Conservation (phyloP, 805 yeast genomes). For the Brettanomyces bruxellensis region DNA sequence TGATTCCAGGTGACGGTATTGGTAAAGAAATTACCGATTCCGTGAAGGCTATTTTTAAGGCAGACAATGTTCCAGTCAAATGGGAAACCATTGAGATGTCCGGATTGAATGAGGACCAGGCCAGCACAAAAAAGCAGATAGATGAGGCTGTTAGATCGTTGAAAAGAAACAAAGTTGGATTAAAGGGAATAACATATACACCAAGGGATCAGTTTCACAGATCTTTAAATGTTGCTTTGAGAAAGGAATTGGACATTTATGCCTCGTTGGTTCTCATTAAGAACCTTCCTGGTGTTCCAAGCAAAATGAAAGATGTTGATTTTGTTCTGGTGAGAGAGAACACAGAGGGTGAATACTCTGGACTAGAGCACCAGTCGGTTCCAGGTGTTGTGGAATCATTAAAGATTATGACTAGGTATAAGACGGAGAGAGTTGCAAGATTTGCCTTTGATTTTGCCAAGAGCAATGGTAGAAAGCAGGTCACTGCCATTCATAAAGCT, state of each 20-base stretch:
- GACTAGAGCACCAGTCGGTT: constrained; percentile 93
- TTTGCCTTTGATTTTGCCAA: constrained; percentile 94
- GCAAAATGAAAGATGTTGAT: constrained; percentile 83
- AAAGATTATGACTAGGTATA: constrained; percentile 87
- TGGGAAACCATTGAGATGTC: constrained; percentile 80
- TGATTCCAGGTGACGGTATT: constrained; percentile 97
- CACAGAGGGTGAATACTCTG: constrained; percentile 98
- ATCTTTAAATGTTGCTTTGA: constrained; percentile 89
- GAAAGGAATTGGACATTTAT: constrained; percentile 92
- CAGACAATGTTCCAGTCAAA: constrained; percentile 85
- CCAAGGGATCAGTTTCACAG: constrained; percentile 71
- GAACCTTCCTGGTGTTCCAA: constrained; percentile 88
- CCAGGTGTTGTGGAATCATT: constrained; percentile 97
- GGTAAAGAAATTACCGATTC: constrained; percentile 95
- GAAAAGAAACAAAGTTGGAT: constrained; percentile 93
- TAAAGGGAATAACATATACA: constrained; percentile 92
- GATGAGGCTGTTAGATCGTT: constrained; percentile 82
- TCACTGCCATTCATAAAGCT: constrained; percentile 97
- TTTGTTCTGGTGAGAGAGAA: constrained; percentile 95
- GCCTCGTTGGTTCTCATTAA: constrained; percentile 93
- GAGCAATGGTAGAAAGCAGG: constrained; percentile 84
- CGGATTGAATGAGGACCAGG: constrained; percentile 38
- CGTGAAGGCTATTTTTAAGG: constrained; percentile 80
- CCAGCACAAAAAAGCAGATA: constrained; percentile 28
- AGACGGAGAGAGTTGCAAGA: constrained; percentile 95